phyloP scores from a whole-genome alignment of 2,329 filamentous ascomycete genomes.

The Colletotrichum coccodes region DNA sequence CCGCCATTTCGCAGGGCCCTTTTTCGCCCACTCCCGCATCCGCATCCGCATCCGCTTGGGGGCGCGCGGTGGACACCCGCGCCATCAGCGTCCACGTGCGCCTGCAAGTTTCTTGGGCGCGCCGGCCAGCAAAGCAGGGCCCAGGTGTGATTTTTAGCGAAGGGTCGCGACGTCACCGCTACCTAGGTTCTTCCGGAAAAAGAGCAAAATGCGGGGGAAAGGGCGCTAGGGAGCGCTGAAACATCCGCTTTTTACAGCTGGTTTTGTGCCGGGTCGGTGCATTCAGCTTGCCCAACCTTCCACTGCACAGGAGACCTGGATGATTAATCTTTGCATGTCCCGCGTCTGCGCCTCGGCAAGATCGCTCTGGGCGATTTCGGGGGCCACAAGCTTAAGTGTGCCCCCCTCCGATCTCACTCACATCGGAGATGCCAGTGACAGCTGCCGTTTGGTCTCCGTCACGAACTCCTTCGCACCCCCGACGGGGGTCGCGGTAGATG shows the following conservation, averaged over 20 bases:
- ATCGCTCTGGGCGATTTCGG: slow-evolving; percentile 20
- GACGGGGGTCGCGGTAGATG: neutral
- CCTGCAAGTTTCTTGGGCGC: slow-evolving; percentile 10
- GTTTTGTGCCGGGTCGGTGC: slow-evolving; percentile 4
- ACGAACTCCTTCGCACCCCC: neutral
- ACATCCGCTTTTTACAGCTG: slow-evolving; percentile 17
- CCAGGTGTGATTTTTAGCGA: slow-evolving; percentile 18
- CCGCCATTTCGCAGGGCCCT: slow-evolving; percentile 1
- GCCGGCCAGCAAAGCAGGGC: neutral
- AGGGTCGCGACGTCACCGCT: slow-evolving; percentile 20
- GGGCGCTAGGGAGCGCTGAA: slow-evolving; percentile 22
- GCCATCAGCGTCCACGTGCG: slow-evolving; percentile 29
- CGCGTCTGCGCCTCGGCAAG: slow-evolving; percentile 5
- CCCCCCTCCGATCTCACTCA: slow-evolving; percentile 8
- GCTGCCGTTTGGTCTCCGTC: neutral
- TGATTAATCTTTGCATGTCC: neutral
- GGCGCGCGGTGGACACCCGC: neutral
- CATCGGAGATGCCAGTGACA: slow-evolving; percentile 16
- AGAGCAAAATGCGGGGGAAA: slow-evolving; percentile 31
- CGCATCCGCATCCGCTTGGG: neutral
- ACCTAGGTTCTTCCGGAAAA: slow-evolving; percentile 18
- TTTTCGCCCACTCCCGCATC: slow-evolving; percentile 14
- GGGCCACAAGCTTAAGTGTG: slow-evolving; percentile 22
- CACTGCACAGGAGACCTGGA: neutral
- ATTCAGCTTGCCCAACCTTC: neutral